phyloP scores from a whole-genome alignment of 768 basidiomycete species.

The Erythrobasidium yunnanense region DNA sequence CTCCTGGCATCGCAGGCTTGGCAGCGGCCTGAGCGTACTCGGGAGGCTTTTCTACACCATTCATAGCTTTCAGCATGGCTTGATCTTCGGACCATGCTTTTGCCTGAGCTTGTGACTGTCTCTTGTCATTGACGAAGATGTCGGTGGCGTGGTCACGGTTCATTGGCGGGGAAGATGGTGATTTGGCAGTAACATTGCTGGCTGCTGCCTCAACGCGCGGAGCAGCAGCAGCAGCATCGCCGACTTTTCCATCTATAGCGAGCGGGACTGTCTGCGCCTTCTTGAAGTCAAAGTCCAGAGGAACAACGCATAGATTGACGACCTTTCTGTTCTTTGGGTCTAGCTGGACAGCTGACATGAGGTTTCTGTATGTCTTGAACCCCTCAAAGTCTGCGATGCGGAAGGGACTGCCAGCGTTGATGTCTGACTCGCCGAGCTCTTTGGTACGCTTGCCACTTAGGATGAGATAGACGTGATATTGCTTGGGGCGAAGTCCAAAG shows the following conservation, averaged over 20 bases:
- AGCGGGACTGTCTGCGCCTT: background rate
- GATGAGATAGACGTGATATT: constrained; percentile 7
- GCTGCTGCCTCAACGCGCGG: background rate
- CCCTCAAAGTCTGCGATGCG: background rate
- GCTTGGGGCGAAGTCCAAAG: background rate
- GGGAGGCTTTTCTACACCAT: too few species aligned
- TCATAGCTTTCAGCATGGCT: too few species aligned
- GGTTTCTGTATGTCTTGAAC: background rate
- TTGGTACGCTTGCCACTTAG: background rate
- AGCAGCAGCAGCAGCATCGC: background rate
- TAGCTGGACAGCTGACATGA: background rate
- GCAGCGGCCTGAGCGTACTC: too few species aligned
- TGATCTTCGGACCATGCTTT: too few species aligned
- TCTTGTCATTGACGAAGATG: too few species aligned
- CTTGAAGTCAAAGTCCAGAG: background rate
- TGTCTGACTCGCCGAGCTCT: constrained; percentile 11
- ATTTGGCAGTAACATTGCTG: too few species aligned
- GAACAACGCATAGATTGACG: constrained; percentile 5
- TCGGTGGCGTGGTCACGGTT: too few species aligned
- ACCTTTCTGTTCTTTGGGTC: constrained; percentile 19
- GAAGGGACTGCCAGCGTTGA: background rate
- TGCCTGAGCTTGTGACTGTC: too few species aligned
- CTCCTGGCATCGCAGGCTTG: too few species aligned
- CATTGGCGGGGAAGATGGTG: too few species aligned
- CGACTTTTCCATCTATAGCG: too few species aligned